Conservation (phyloP, 192 early-diverging fungal genomes). For the Powellomyces hirtus region DNA sequence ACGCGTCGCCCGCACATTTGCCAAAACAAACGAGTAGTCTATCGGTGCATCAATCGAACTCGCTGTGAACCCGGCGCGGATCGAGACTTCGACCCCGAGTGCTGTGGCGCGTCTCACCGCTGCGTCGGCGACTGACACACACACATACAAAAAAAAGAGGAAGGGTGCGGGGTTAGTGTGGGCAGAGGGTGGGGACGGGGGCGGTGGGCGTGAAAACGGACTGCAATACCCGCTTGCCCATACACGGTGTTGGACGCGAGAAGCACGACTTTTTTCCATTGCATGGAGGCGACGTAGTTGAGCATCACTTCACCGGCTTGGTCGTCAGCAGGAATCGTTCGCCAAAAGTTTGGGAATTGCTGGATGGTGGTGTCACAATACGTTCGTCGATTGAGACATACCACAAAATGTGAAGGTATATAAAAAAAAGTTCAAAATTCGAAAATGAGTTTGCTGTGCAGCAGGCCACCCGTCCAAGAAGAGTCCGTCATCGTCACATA, state of each 20-base stretch:
- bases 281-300: neutral
- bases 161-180: too few relatives aligned
- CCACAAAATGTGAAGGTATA: too few relatives aligned
- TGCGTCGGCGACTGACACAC: slow-evolving; percentile 7
- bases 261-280: neutral
- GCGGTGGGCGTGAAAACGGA: too few relatives aligned
- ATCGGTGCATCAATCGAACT: neutral
- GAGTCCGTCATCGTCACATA: too few relatives aligned
- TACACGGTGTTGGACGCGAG: slow-evolving; percentile 5
- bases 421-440: too few relatives aligned
- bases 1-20: neutral
- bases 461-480: too few relatives aligned
- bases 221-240: too few relatives aligned
- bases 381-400: too few relatives aligned
- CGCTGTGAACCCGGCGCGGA: slow-evolving; percentile 5
- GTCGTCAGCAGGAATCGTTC: slow-evolving; percentile 8
- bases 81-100: neutral
- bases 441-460: too few relatives aligned
- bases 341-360: slow-evolving; percentile 16
- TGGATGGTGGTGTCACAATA: too few relatives aligned
- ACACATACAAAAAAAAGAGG: too few relatives aligned
- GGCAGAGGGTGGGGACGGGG: too few relatives aligned
- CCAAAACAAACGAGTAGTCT: neutral
- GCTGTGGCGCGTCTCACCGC: neutral
- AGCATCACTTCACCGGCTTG: neutral